Evolutionary conservation across 495 filamentous ascomycete genomes (phyloP).

Genomic region (Penicillium canariense): DNA sequence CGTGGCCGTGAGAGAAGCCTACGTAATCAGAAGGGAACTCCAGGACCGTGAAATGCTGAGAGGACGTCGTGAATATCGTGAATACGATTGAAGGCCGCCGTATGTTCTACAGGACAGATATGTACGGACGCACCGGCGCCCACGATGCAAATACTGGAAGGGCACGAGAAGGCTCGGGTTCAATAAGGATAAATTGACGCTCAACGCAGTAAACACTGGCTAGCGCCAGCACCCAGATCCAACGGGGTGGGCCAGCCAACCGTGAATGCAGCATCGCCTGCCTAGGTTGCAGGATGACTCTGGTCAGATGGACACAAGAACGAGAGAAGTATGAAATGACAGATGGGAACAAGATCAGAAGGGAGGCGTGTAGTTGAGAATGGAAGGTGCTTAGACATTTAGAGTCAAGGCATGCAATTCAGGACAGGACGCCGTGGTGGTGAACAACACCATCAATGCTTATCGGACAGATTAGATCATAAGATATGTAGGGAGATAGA

Average conservation of each 20-base stretch:
- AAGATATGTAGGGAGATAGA: slow-evolving; percentile 5
- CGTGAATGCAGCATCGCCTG: slow-evolving; percentile 1
- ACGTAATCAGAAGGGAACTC: neutral
- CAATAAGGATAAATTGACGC: slow-evolving; percentile 1
- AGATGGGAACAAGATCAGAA: neutral
- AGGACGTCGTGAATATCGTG: no score
- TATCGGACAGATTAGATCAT: slow-evolving; percentile 21
- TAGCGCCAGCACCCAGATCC: neutral
- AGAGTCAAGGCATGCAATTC: slow-evolving; percentile 15
- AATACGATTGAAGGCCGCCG: neutral
- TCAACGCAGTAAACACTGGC: slow-evolving; percentile 2
- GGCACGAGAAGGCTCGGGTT: neutral
- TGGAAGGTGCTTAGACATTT: neutral
- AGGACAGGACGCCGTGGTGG: slow-evolving; percentile 26
- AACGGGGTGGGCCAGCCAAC: slow-evolving; percentile 5
- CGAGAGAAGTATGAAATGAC: neutral
- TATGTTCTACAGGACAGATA: neutral
- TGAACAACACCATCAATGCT: slow-evolving; percentile 25
- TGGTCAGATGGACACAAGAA: neutral
- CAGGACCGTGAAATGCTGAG: neutral
- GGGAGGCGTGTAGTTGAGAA: neutral
- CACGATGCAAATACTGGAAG: neutral
- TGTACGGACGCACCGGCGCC: neutral
- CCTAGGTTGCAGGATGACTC: neutral
- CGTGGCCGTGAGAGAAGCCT: neutral